Conservation (phyloP, 805 yeast species). For the Priceomyces castillae region DNA sequence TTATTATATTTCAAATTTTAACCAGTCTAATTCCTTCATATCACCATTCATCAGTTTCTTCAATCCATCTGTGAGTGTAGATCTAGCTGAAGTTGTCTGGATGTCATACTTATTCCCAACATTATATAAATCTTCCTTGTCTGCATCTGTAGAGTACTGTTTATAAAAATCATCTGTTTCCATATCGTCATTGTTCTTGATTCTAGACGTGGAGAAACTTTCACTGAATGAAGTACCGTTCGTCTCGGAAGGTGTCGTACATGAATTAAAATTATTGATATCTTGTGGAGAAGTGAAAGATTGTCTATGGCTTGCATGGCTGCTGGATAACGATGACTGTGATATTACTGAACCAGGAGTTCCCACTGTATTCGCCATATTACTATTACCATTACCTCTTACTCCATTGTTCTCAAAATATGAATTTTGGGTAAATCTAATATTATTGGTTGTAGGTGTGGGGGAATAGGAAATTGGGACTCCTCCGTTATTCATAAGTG, state of each 20-base stretch:
- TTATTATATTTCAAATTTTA: conserved; percentile 26
- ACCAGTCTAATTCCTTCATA: conserved; percentile 29
- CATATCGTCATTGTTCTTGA: conserved; percentile 4
- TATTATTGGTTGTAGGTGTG: conserved; percentile 23
- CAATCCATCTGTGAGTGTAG: conserved; percentile 14
- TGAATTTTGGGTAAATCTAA: conserved; percentile 11
- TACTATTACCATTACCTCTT: neutral
- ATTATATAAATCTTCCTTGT: conserved; percentile 2
- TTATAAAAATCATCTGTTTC: conserved; percentile 11
- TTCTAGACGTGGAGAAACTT: conserved; percentile 2
- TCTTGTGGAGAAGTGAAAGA: conserved; percentile 9
- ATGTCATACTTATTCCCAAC: conserved; percentile 7
- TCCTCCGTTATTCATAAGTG: conserved; percentile 4
- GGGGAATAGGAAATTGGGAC: conserved; percentile 14
- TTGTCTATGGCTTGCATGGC: conserved; percentile 5
- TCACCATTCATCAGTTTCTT: conserved; percentile 14
- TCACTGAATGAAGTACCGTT: conserved; percentile 1
- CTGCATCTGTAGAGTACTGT: conserved; percentile 3
- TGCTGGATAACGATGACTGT: conserved; percentile 11
- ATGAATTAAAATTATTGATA: conserved; percentile 2
- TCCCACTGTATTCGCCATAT: conserved; percentile 5
- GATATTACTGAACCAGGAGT: conserved; percentile 13
- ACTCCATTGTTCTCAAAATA: conserved; percentile 7
- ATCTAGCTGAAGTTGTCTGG: conserved; percentile 5
- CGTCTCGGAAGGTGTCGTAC: conserved; percentile 5